Conservation (phyloP, 306 rosid species). For the Amphicarpaea edgeworthii region DNA sequence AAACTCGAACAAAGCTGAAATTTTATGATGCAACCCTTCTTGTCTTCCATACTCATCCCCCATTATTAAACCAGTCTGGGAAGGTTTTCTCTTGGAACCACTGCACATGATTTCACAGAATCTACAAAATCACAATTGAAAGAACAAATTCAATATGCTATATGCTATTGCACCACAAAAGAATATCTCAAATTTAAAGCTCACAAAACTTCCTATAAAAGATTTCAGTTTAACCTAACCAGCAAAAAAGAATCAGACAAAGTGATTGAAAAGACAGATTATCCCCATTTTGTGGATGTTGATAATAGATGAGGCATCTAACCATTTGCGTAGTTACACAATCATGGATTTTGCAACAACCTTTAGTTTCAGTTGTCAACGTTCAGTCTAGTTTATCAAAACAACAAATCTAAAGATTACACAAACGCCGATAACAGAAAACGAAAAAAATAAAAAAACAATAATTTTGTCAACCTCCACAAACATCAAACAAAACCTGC, state of each 20-base stretch:
- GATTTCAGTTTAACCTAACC: slow-evolving; percentile 39
- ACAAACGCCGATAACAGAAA: slow-evolving; percentile 20
- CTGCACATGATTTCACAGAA: slow-evolving; percentile 67
- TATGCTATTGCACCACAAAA: slow-evolving; percentile 26
- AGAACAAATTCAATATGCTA: slow-evolving; percentile 34
- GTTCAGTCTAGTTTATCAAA: slow-evolving; percentile 15
- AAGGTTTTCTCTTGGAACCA: slow-evolving; percentile 66
- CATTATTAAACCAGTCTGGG: slow-evolving; percentile 59
- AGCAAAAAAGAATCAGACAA: neutral
- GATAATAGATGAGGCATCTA: slow-evolving; percentile 13
- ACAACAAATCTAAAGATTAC: slow-evolving; percentile 30
- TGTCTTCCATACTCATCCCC: slow-evolving; percentile 51
- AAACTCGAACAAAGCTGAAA: slow-evolving; percentile 67
- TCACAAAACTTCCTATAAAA: slow-evolving; percentile 9
- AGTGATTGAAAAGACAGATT: slow-evolving; percentile 23
- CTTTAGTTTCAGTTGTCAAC: slow-evolving; percentile 30
- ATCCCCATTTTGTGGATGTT: slow-evolving; percentile 12
- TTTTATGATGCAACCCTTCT: slow-evolving; percentile 46
- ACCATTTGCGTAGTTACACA: neutral
- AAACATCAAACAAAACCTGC: slow-evolving; percentile 44
- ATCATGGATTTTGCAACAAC: slow-evolving; percentile 28
- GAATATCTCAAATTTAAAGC: slow-evolving; percentile 29
- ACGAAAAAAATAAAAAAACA: slow-evolving; percentile 1
- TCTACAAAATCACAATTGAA: slow-evolving; percentile 35
- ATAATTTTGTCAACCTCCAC: slow-evolving; percentile 49